Conservation (phyloP, 495 filamentous ascomycete genomes). For the Neurospora sp. region DNA sequence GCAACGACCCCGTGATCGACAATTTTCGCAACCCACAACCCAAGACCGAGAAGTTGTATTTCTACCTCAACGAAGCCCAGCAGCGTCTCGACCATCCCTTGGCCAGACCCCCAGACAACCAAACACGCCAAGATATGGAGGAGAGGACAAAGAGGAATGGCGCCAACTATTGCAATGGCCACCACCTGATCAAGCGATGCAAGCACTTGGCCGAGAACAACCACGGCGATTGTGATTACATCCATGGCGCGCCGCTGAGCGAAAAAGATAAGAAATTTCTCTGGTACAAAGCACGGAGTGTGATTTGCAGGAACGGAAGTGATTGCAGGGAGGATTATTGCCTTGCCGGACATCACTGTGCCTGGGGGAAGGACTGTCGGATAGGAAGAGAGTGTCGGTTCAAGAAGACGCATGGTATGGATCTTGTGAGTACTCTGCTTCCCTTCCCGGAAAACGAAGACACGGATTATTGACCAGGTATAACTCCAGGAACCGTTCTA, state of each 20-base stretch:
- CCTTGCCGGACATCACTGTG: conserved; percentile 27
- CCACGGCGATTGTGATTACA: conserved; percentile 16
- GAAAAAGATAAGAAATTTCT: conserved; percentile 15
- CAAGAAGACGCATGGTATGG: conserved; percentile 18
- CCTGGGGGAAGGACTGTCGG: conserved; percentile 10
- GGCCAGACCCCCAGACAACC: conserved; percentile 7
- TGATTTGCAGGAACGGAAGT: conserved; percentile 11
- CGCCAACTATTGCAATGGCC: conserved; percentile 27
- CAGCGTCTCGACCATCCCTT: conserved; percentile 28
- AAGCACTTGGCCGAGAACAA: conserved; percentile 2
- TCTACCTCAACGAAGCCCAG: conserved; percentile 19
- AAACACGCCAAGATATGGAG: conserved; percentile 11
- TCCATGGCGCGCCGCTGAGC: conserved; percentile 20
- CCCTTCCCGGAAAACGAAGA: neutral
- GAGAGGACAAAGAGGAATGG: conserved; percentile 16
- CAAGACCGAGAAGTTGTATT: conserved; percentile 7
- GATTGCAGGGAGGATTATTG: conserved; percentile 20
- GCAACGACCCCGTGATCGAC: conserved; percentile 9
- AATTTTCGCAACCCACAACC: conserved; percentile 7
- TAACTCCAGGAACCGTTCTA: neutral
- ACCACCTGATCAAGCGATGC: conserved; percentile 22
- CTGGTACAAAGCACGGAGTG: conserved; percentile 16
- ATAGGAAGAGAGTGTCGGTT: conserved; percentile 15
- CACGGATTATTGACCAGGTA: neutral
- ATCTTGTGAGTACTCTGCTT: conserved; percentile 20